These are phyloP conservation scores for Vaccinium darrowii DNA, from an alignment of 148 eudicot genomes.

Conservation along the genomic window DNA sequence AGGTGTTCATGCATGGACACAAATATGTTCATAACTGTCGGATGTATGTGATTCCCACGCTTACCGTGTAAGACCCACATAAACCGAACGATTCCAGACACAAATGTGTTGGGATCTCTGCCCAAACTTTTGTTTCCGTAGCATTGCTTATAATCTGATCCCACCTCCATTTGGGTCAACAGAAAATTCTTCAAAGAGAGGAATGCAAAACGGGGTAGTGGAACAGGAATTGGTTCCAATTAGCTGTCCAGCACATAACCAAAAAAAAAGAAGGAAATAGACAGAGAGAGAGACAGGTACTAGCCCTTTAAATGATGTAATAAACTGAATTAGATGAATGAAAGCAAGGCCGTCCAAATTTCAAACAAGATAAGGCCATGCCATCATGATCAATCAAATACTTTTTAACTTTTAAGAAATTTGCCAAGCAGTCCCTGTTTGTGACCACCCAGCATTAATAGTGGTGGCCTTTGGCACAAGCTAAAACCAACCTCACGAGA, in stretches of 20 bases:
- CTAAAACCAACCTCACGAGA: background rate
- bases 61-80: background rate
- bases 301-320: background rate
- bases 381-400: constrained; percentile 4
- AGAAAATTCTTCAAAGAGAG: background rate
- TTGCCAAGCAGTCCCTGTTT: background rate
- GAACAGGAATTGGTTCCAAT: background rate
- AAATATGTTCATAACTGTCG: background rate
- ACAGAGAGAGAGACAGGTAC: background rate
- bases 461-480: background rate
- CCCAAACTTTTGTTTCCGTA: background rate
- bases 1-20: background rate
- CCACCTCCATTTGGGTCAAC: background rate
- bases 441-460: background rate
- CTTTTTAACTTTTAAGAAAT: background rate
- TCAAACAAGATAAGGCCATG: constrained; percentile 5
- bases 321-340: background rate
- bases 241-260: background rate
- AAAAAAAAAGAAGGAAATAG: too few species aligned
- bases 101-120: background rate
- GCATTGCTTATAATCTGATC: background rate
- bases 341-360: background rate
- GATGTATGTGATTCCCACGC: background rate
- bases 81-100: background rate
- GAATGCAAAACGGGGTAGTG: background rate